phyloP scores from a whole-genome alignment of 208 protist genomes.

The Trypanosoma scelopori region DNA sequence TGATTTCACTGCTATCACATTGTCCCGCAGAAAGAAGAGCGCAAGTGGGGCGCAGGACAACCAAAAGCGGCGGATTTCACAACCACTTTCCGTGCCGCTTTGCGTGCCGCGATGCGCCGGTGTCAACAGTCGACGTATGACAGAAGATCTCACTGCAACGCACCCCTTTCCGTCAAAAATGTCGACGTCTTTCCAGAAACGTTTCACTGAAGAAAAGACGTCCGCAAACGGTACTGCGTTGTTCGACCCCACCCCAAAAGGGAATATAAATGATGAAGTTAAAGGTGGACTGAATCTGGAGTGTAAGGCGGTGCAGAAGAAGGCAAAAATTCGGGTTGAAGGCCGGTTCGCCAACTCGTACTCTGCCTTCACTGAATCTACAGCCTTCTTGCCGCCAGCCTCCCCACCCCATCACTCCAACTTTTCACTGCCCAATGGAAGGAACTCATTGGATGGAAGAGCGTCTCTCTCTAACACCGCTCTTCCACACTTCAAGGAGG shows the following conservation, averaged over 20 bases:
- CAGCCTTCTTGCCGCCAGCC: neutral
- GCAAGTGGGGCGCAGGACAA: constrained; percentile 7
- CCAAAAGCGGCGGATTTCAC: neutral
- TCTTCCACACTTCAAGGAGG: neutral
- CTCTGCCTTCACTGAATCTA: neutral
- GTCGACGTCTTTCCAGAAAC: neutral
- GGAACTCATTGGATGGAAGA: neutral
- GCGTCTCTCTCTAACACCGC: neutral
- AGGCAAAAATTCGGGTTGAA: neutral
- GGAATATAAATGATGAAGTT: neutral
- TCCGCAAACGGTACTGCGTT: no score
- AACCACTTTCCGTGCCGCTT: neutral
- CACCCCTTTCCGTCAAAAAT: neutral
- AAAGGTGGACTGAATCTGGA: neutral
- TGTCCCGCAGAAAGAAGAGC: no score
- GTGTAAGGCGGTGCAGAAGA: neutral
- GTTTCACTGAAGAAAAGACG: neutral
- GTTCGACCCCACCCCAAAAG: neutral
- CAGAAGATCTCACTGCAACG: neutral
- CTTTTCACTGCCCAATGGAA: neutral
- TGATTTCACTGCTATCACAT: no score
- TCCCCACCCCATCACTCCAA: neutral
- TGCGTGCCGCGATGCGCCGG: neutral
- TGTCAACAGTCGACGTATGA: neutral
- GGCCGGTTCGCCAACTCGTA: neutral